Base-by-base conservation (phyloP, 306 rosid genomes). In the Quercus robur region DNA sequence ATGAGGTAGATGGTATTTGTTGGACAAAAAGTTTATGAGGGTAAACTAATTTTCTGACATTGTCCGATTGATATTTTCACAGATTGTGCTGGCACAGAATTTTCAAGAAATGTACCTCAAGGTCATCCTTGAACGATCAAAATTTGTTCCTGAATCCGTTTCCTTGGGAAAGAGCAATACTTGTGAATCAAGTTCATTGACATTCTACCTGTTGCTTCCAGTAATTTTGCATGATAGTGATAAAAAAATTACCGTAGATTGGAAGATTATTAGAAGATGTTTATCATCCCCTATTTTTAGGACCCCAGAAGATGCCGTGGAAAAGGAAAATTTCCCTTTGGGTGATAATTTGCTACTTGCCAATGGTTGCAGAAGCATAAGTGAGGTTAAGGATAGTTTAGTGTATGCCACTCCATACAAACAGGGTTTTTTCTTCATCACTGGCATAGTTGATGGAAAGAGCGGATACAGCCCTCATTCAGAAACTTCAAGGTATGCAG, bases 51-150 rank as follows among this genome's bases (percentile, higher is more conserved):
- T 79, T 77, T 75, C 71, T 44, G 56, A 78, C 52, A 33, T 71
- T 73, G 59, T 57, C 15, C 21, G 1, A 51, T 10, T 49, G 19
- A 5, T 81, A 14, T 30, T 68, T 85, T 72, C 84, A 78, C 93
- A 95, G 99, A 91, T 93, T 73, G 76, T 66, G 83, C 84, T 86
- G 86, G 97, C 99, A 26, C 87, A 91, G 78, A 79, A 80, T n/a
- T 93, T 95, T 86, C 99, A 95, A 85, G 96, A 93, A 86, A 93
- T 93, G 97, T 93, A 85, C 81, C 98, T 93, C 71, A 95, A 90
- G 89, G 75, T 93, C 85, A 86, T 90, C 73, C 95, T 95, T 75
- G 98, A 95, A 59, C 89, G 99, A 84, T 71, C 28, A 71, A 91
- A 93, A 81, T 95, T 93, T 79, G 77, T 82, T 83, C 75, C 88